Evolutionary conservation across 768 basidiomycete species (phyloP), one percentile per base, ranked within the genome.

Genomic region (Phaffia australis): DNA sequence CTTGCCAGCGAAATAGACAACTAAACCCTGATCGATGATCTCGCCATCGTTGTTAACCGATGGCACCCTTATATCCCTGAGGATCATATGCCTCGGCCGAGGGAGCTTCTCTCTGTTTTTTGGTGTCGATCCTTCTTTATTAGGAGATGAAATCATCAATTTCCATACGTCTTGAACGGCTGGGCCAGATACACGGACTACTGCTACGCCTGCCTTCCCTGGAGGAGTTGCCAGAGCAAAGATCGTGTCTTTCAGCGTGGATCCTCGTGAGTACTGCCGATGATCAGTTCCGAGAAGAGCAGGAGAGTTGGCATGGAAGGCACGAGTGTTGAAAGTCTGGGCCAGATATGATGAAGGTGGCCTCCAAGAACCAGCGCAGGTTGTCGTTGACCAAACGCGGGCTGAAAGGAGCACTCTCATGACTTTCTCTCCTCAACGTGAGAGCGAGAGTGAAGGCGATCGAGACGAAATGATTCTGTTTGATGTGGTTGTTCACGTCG

Each of bases 201-300:
- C 84, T 0, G 85, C 88, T 21, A 94, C 81, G 19, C 90, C 91
- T 3, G 82, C 89, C 69, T 85, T 89, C 1, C 89, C 91, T 2
- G 87, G 84, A 1, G 90, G 88, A 0, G 89, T 91, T 0, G 90
- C 88, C 30, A 92, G 80, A 1, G 90, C 91, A 73, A 87, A 94
- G 56, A 94, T 88, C 2, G 91, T 63, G 16, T 42, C 35, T 42
- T 42, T 42, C 4, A 42, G 35, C 11, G 11, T 42, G 35, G 35
- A 42, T 42, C 11, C 11, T 42, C 4, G 35, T 42, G 35, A 42
- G 4, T 11, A 11, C 35, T 42, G 35, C 35, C 11, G 35, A 4
- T 42, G 35, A 42, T 42, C 35, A 11, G 11, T 11, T 42, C 35
- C 35, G 35, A 4, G 35, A 42, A 42, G 35, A 42, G 35, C 11